phyloP scores from a whole-genome alignment of 768 basidiomycete genomes.

The Russula sp. region DNA sequence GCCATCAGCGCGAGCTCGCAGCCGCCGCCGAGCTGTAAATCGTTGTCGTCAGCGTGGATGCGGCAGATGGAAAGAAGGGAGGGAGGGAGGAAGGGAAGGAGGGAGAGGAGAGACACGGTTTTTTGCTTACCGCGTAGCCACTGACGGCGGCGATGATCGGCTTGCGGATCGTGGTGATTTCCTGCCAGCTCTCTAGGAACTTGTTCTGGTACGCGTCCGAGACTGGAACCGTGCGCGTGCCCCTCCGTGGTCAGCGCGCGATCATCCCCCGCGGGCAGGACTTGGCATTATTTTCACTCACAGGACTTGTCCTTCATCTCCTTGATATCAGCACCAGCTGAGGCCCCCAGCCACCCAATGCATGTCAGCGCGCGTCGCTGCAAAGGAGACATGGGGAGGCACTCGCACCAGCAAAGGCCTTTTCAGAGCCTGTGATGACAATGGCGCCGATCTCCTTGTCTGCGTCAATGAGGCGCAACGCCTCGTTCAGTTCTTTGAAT shows the following conservation, averaged over 20 bases:
- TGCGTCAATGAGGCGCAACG: constrained; percentile 46
- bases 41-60: too few species aligned
- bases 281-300: constrained; percentile 34
- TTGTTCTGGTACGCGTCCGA: constrained; percentile 82
- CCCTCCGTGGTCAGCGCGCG: not conserved
- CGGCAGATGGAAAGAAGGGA: too few species aligned
- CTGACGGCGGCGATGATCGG: constrained; percentile 95
- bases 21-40: constrained; percentile 82
- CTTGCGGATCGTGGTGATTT: constrained; percentile 69
- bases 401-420: constrained; percentile 83
- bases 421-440: constrained; percentile 88
- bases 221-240: constrained; percentile 39
- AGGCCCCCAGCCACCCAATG: not conserved
- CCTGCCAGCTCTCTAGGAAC: constrained; percentile 82
- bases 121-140: constrained; percentile 74
- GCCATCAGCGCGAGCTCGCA: constrained; percentile 91
- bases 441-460: constrained; percentile 75
- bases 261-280: not conserved
- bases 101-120: not conserved
- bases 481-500: constrained; percentile 75
- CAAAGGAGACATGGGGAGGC: not conserved
- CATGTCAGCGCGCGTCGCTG: not conserved
- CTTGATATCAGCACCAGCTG: constrained; percentile 97
- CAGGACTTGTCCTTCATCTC: constrained; percentile 98
- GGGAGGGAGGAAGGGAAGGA: not conserved